These are phyloP conservation scores for Garcia nutans DNA, from an alignment of 345 rosid genomes.

Conservation along the genomic window DNA sequence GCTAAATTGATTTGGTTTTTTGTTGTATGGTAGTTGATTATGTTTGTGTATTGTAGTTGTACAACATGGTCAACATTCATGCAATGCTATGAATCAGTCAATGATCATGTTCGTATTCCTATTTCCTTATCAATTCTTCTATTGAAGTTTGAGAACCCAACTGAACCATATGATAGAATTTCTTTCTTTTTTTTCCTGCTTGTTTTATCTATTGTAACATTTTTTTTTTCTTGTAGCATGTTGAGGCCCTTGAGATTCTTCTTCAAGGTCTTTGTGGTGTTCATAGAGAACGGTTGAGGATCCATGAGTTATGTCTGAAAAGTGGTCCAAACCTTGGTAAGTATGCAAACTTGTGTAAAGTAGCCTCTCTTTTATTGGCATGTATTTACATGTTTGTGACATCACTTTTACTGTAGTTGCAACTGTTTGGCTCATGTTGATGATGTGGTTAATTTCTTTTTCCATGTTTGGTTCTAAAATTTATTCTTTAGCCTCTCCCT, in stretches of 20 bases:
- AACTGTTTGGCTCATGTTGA: neutral
- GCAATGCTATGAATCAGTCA: neutral
- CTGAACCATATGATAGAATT: too few species aligned
- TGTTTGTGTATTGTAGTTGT: too few species aligned
- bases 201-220: neutral
- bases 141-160: neutral
- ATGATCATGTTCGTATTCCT: neutral
- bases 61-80: neutral
- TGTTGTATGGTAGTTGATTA: too few species aligned
- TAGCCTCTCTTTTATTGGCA: neutral
- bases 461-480: too few species aligned
- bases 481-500: neutral
- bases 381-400: neutral
- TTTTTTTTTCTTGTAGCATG: constrained; percentile 52
- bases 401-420: neutral
- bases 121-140: neutral
- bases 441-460: neutral
- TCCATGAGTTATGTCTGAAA: constrained; percentile 86
- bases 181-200: neutral
- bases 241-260: constrained; percentile 97
- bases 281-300: constrained; percentile 73
- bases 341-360: neutral
- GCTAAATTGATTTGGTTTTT: too few species aligned
- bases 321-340: constrained; percentile 76
- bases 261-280: constrained; percentile 98